These are phyloP conservation scores for Ogataea henricii DNA, from an alignment of 805 yeast genomes.

Conservation along the genomic window DNA sequence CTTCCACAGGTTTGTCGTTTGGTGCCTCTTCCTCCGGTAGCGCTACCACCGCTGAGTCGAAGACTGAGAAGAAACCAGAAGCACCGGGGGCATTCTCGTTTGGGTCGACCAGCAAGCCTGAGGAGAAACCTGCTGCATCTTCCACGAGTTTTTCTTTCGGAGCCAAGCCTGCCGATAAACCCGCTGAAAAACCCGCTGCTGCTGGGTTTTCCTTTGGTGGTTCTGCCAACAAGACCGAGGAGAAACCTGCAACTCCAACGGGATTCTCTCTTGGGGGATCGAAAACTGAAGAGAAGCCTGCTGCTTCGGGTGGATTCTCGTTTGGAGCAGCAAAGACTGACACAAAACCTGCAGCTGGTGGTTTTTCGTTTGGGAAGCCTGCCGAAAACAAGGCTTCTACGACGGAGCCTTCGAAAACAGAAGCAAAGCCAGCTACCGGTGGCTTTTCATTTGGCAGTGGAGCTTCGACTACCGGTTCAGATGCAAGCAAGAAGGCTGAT, in stretches of 20 bases:
- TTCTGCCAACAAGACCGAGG: slow-evolving; percentile 5
- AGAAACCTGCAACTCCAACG: slow-evolving; percentile 7
- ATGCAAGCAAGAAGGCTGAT: neutral
- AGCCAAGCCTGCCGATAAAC: slow-evolving; percentile 8
- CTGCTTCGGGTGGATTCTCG: slow-evolving; percentile 13
- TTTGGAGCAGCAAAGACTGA: slow-evolving; percentile 15
- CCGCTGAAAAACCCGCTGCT: slow-evolving; percentile 6
- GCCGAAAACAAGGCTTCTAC: slow-evolving; percentile 12
- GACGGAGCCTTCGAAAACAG: slow-evolving; percentile 13
- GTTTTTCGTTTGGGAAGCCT: slow-evolving; percentile 1
- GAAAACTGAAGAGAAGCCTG: slow-evolving; percentile 15
- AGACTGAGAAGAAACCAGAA: neutral
- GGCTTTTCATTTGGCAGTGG: neutral
- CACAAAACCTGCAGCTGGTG: slow-evolving; percentile 12
- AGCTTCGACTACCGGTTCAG: neutral
- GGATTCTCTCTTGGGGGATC: slow-evolving; percentile 13
- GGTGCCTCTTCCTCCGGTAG: neutral
- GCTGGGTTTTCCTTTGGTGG: slow-evolving; percentile 13
- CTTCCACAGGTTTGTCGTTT: slow-evolving; percentile 5
- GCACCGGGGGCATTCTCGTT: slow-evolving; percentile 11
- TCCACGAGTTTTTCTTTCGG: slow-evolving; percentile 12
- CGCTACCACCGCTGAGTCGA: neutral
- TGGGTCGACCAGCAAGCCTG: slow-evolving; percentile 15
- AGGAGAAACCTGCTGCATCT: slow-evolving; percentile 13
- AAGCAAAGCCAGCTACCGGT: neutral